Conservation (phyloP, 2,329 filamentous ascomycete genomes). For the Alternaria rosae region DNA sequence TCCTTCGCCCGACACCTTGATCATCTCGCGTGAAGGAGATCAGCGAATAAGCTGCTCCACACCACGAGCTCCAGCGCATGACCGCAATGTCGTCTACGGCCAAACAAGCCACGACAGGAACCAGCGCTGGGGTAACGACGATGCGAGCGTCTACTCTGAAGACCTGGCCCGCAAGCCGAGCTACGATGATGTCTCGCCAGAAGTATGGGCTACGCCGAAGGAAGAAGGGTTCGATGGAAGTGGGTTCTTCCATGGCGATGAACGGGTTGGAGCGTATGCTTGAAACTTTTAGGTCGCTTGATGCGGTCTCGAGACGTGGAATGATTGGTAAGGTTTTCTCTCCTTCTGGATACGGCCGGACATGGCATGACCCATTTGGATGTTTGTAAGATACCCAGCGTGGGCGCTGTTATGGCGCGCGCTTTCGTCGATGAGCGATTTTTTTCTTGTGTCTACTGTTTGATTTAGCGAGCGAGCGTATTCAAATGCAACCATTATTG, state of each 20-base stretch:
- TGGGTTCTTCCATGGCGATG: slow-evolving; percentile 29
- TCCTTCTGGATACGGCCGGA: not conserved
- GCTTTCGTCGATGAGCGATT: slow-evolving; percentile 7
- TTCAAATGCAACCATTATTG: not conserved
- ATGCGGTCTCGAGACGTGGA: not conserved
- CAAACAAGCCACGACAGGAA: not conserved
- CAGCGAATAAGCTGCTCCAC: slow-evolving; percentile 33
- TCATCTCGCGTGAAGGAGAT: slow-evolving; percentile 27
- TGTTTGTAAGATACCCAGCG: slow-evolving; percentile 24
- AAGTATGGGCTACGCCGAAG: slow-evolving; percentile 48
- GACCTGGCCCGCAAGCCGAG: slow-evolving; percentile 18
- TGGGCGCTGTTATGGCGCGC: slow-evolving; percentile 3
- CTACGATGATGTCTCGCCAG: slow-evolving; percentile 37
- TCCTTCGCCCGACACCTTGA: slow-evolving; percentile 41
- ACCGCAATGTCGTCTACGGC: not conserved
- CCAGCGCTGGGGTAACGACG: slow-evolving; percentile 4
- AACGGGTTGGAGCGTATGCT: slow-evolving; percentile 4
- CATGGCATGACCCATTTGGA: slow-evolving; percentile 2
- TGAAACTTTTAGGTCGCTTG: slow-evolving; percentile 4
- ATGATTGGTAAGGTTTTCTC: slow-evolving; percentile 1
- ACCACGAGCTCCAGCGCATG: slow-evolving; percentile 29
- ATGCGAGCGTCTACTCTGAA: slow-evolving; percentile 18
- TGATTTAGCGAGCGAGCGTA: not conserved
- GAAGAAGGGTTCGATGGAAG: slow-evolving; percentile 41
- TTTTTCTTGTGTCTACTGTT: slow-evolving; percentile 10